A percentile compares a stretch with the other conserved stretches of the same genome.
These are phyloP conservation scores for Phymatotrichopsis omnivora DNA, from an alignment of 2,329 filamentous ascomycete species.

Conservation along the genomic window DNA sequence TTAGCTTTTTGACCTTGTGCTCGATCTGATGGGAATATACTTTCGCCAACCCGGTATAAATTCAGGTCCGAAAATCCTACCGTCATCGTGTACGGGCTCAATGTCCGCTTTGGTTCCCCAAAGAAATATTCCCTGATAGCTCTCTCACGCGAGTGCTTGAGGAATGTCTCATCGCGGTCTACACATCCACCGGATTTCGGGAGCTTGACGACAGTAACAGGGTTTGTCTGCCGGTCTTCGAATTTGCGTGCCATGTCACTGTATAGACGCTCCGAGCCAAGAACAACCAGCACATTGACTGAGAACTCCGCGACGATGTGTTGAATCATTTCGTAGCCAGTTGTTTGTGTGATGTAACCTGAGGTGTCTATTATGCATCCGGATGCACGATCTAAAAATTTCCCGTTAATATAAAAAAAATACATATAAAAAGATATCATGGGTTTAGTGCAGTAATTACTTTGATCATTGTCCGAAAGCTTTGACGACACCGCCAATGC, in stretches of 20 bases:
- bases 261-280: slow-evolving; percentile 69
- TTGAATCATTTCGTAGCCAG: slow-evolving; percentile 63
- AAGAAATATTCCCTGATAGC: slow-evolving; percentile 92
- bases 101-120: slow-evolving; percentile 61
- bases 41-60: slow-evolving; percentile 59
- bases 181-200: slow-evolving; percentile 80
- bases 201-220: slow-evolving; percentile 64
- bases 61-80: slow-evolving; percentile 65
- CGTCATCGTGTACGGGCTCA: slow-evolving; percentile 80
- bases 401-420: too few relatives aligned
- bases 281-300: slow-evolving; percentile 57
- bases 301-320: slow-evolving; percentile 65
- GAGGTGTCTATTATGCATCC: slow-evolving; percentile 83
- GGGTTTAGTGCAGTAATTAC: too few relatives aligned
- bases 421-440: background rate
- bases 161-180: slow-evolving; percentile 60
- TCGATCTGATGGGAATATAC: slow-evolving; percentile 43
- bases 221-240: slow-evolving; percentile 43
- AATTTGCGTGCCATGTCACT: slow-evolving; percentile 65
- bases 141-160: slow-evolving; percentile 62
- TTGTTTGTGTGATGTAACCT: slow-evolving; percentile 54
- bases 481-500: slow-evolving; percentile 69
- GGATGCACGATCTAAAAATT: slow-evolving; percentile 43
- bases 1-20: slow-evolving; percentile 35
- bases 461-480: slow-evolving; percentile 60